These are phyloP conservation scores for Globisporangium cylindrosporum DNA, from an alignment of 352 stramenopile species.

Conservation along the genomic window DNA sequence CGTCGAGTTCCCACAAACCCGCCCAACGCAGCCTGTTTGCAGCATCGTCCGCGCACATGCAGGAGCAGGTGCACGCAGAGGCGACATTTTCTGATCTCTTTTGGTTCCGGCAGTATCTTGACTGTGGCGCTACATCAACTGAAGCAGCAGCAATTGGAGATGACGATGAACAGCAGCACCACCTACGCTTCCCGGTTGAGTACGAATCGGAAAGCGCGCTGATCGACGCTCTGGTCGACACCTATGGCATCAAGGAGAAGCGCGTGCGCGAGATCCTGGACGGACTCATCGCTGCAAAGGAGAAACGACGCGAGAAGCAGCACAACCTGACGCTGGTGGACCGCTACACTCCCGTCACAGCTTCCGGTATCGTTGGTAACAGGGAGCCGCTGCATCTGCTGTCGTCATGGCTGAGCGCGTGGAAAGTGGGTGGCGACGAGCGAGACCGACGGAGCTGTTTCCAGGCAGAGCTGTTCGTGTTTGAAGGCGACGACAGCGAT, in stretches of 20 bases:
- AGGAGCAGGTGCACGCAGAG: constrained; percentile 43
- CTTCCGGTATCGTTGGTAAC: constrained; percentile 68
- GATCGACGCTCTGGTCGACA: constrained; percentile 53
- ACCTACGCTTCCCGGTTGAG: constrained; percentile 9
- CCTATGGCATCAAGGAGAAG: constrained; percentile 50
- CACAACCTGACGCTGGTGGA: constrained; percentile 67
- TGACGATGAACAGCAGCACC: background rate
- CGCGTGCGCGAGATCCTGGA: constrained; percentile 50
- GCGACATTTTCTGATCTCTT: constrained; percentile 50
- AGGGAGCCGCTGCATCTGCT: constrained; percentile 55
- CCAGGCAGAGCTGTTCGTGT: constrained; percentile 60
- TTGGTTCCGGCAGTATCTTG: constrained; percentile 50
- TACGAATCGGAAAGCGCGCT: constrained; percentile 33
- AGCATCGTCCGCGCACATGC: constrained; percentile 17
- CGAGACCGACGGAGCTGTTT: constrained; percentile 45
- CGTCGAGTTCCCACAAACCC: background rate
- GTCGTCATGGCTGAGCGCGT: constrained; percentile 68
- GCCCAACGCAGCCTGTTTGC: constrained; percentile 13
- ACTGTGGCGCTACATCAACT: background rate
- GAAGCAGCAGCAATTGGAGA: background rate
- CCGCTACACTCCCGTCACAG: constrained; percentile 54
- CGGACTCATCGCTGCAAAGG: constrained; percentile 38
- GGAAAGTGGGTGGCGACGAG: constrained; percentile 57
- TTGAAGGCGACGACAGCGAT: constrained; percentile 61
- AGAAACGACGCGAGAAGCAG: constrained; percentile 44